Evolutionary conservation across 2,329 filamentous ascomycete genomes (phyloP).

Genomic region (Colletotrichum sp.): DNA sequence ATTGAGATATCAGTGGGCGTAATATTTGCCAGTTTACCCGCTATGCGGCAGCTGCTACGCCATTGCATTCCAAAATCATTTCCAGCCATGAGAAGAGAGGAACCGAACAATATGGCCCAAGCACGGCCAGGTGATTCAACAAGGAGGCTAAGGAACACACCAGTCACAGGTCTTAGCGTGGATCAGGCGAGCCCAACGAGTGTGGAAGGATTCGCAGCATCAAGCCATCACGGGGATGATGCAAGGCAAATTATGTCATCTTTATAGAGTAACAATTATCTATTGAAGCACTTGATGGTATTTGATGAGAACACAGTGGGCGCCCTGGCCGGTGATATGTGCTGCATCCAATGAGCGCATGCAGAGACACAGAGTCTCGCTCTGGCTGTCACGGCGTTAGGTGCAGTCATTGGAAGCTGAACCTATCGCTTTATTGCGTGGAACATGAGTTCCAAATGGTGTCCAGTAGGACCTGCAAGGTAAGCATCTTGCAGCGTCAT

Average conservation of each 20-base stretch:
- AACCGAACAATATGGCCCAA: neutral
- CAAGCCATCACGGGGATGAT: neutral
- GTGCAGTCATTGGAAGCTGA: rapidly evolving
- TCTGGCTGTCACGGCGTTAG: neutral
- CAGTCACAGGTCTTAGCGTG: neutral
- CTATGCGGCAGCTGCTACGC: slow-evolving; percentile 7
- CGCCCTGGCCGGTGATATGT: neutral
- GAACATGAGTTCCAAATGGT: neutral
- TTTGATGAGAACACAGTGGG: neutral
- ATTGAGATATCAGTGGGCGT: slow-evolving; percentile 49
- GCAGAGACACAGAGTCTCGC: neutral
- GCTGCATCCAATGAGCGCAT: neutral
- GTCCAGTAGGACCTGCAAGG: neutral
- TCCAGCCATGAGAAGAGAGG: neutral
- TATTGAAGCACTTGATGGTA: neutral
- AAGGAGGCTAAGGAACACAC: neutral
- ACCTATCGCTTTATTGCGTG: neutral
- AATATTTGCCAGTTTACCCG: slow-evolving; percentile 43
- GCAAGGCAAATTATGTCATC: neutral
- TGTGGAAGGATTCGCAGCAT: neutral
- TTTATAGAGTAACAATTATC: neutral
- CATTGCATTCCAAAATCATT: neutral
- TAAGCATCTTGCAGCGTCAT: neutral
- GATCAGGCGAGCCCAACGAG: neutral
- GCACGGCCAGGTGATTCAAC: neutral